Base-by-base conservation (phyloP, 73 alveolate genomes). In the Breviolum minutum region DNA sequence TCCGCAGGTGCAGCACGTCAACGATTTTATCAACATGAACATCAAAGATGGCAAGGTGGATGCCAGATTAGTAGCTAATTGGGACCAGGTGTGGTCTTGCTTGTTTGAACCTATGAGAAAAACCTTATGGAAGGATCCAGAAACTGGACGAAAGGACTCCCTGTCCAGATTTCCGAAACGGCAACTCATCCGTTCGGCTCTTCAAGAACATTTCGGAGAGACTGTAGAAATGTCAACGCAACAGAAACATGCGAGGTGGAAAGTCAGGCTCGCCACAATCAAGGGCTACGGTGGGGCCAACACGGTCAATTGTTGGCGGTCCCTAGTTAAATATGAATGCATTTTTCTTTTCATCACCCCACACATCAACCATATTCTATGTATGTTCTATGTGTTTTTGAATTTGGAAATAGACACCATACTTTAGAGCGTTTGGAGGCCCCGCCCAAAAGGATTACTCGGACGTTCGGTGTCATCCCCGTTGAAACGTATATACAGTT, bases 71-170 rank as follows among this genome's bases (percentile, higher is more conserved):
- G 73, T 83, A 13, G 19, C 8, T 6, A 83, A 83, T 20, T 83
- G 16, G 17, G 92, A 83, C 27, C 92, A 83, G 26, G 92, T 83
- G 8, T 83, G 92, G 92, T 19, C 74, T 0, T 54, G 74, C 60
- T 60, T 83, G 92, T 83, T 20, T 60, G 92, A 83, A 54, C 92
- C 92, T 0, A 83, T 83, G 74, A 32, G 74, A 0, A 83, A 60
- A 60, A 60, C 73, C 0, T 7, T 83, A 48, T 54, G 73, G 92
- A 83, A 83, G 22, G 0, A 5, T 5, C 5, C 26, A 9, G 73
- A 14, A 8, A 14, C 22, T 2, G 54, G 32, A 1, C 11, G 60
- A 17, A 60, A 1, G 74, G 92, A 83, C 26, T 6, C 1, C 7
- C 60, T 83, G 24, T 22, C 74, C 73, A 19, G 60, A 24, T 54